A percentile compares a stretch with the other conserved stretches of the same genome.
Evolutionary conservation across 768 basidiomycete genomes (phyloP).

Genomic region (button mushroom (Agaricus bisporus)): DNA sequence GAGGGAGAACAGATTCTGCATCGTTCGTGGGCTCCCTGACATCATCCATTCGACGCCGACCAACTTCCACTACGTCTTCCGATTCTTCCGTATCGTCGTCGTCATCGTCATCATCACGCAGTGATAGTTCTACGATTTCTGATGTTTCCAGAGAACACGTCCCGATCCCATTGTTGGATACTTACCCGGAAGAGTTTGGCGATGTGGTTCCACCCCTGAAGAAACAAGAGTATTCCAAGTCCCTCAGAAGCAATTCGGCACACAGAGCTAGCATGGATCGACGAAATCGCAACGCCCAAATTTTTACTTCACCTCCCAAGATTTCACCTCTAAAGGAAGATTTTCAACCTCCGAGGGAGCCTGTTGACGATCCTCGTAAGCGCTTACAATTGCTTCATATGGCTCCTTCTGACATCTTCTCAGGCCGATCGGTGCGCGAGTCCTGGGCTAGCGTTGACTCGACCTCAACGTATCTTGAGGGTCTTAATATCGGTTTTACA

Average conservation of each 20-base stretch:
- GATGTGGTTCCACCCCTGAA: conserved; percentile 15
- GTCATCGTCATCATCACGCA: conserved; percentile 21
- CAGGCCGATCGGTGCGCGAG: conserved; percentile 8
- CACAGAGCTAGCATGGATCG: conserved; percentile 8
- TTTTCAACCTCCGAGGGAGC: background rate
- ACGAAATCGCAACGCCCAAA: conserved; percentile 22
- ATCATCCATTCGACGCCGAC: conserved; percentile 23
- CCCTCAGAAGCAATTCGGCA: conserved; percentile 13
- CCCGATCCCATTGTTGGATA: conserved; percentile 38
- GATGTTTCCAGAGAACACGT: conserved; percentile 31
- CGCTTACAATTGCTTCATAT: background rate
- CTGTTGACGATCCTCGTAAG: background rate
- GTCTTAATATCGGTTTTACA: conserved; percentile 31
- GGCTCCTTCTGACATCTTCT: background rate
- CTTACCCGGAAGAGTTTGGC: conserved; percentile 43
- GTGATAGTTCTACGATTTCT: conserved; percentile 11
- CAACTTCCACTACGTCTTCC: conserved; percentile 35
- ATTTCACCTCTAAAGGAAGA: conserved; percentile 2
- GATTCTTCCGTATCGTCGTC: conserved; percentile 25
- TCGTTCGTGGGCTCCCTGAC: background rate
- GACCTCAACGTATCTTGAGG: conserved; percentile 32
- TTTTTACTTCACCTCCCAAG: conserved; percentile 16
- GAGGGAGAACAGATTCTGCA: background rate
- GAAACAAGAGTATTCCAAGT: conserved; percentile 12
- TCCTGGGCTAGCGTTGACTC: conserved; percentile 21